Evolutionary conservation across 129 eudicot species (phyloP).

Genomic region (Mikania micrantha): DNA sequence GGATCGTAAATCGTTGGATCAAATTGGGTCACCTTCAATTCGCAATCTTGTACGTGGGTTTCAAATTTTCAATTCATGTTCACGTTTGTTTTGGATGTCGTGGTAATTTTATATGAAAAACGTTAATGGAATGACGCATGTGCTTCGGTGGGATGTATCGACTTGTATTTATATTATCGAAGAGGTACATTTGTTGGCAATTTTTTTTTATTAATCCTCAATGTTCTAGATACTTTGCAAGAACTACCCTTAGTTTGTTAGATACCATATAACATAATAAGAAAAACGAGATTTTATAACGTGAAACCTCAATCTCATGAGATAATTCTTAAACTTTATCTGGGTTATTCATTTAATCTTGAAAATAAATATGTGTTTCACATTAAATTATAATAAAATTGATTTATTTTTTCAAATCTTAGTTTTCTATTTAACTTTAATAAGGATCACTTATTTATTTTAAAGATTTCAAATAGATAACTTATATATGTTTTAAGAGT

Average conservation of each 20-base stretch:
- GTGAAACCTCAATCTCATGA: too few relatives aligned
- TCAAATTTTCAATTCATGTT: constrained; percentile 11
- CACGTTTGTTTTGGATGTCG: not conserved
- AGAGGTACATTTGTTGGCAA: not conserved
- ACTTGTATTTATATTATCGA: constrained; percentile 7
- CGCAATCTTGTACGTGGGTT: constrained; percentile 25
- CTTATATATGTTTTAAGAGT: too few relatives aligned
- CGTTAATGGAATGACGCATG: constrained; percentile 24
- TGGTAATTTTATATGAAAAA: constrained; percentile 23
- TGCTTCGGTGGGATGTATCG: constrained; percentile 23
- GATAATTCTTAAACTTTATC: too few relatives aligned
- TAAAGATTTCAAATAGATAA: too few relatives aligned
- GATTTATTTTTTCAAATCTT: too few relatives aligned
- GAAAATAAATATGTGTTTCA: too few relatives aligned
- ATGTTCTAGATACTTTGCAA: not conserved
- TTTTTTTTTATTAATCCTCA: not conserved
- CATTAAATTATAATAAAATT: too few relatives aligned
- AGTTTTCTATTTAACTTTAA: too few relatives aligned
- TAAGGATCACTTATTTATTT: too few relatives aligned
- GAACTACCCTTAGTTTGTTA: not conserved
- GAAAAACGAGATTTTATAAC: too few relatives aligned
- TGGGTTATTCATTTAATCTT: too few relatives aligned
- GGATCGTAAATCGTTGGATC: constrained; percentile 12
- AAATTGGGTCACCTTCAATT: constrained; percentile 7
- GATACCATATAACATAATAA: not conserved